Evolutionary conservation across 2,329 filamentous ascomycete genomes (phyloP).

Genomic region (Daldinia sp.): DNA sequence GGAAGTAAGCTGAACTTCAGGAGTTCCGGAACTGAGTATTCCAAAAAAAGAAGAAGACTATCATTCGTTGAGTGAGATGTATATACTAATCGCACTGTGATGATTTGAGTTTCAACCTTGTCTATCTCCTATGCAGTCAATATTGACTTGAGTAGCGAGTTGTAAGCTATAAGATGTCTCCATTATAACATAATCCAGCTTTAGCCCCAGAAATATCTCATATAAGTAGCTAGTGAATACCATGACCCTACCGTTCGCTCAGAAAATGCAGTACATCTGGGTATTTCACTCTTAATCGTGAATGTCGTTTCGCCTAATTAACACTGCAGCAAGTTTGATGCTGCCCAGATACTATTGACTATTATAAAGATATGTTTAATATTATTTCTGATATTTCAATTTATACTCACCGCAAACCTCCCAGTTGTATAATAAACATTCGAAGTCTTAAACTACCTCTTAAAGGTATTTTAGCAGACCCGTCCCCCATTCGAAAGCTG

Average conservation of each 20-base stretch:
- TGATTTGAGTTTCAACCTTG: neutral
- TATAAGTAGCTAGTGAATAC: neutral
- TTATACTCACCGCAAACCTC: neutral
- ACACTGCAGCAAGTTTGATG: too few relatives aligned
- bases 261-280: neutral
- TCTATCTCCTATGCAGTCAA: too few relatives aligned
- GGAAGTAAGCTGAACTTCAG: neutral
- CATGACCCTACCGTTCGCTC: neutral
- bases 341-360: neutral
- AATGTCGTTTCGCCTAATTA: too few relatives aligned
- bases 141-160: neutral
- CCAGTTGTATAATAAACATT: too few relatives aligned
- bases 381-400: neutral
- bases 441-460: too few relatives aligned
- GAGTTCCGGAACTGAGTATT: neutral
- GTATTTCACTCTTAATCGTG: neutral
- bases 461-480: too few relatives aligned
- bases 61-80: neutral
- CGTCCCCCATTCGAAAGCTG: too few relatives aligned
- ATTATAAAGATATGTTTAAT: neutral
- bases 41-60: neutral
- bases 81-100: neutral
- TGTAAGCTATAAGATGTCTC: neutral
- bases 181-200: neutral
- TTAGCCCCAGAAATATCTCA: neutral